Base-by-base conservation (phyloP, 2,329 filamentous ascomycete species). In the Penicillium fuscoglaucum region DNA sequence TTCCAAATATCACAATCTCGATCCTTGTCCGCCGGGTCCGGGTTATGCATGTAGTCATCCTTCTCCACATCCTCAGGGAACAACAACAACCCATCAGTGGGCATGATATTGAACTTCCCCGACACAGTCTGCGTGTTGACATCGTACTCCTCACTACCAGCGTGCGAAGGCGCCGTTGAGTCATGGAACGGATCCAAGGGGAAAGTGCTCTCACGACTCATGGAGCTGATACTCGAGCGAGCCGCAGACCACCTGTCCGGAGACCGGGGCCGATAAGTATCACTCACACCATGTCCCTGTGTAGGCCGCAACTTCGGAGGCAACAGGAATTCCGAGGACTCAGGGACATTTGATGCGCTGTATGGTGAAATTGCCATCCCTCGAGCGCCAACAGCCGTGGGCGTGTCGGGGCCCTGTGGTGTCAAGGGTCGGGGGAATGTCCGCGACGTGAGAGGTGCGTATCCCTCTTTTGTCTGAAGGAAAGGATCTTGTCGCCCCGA, bases 11-110 rank as follows among this genome's bases (percentile, higher is more conserved):
- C 84, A 65, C 86, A 87, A 62, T 87, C 84, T 46, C 83, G 79
- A 51, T 81, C 75, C 41, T 86, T 81, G 47, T 89, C 87, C 52
- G 82, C 82, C 1, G 86, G 84, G 66, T 88, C 86, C 0, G 88
- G 88, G 66, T 90, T 89, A 70, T 90, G 88, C 61, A 90, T 68
- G 62, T 84, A 87, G 68, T 90, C 88, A 69, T 90, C 88, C 67
- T 89, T 89, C 71, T 90, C 88, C 24, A 89, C 84, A 68, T 90
- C 87, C 70, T 90, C 86, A 0, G 87, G 88, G 65, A 87, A 90
- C 21, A 90, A 75, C 41, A 90, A 71, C 52, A 90, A 74, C 6
- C 86, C 86, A 15, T 86, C 84, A 3, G 85, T 87, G 0, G 88
- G 87, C 70, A 84, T 79, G 53, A 90, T 90, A 68, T 89, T 89